Evolutionary conservation across 148 eudicot species (phyloP), one percentile per base, ranked within the genome.

Genomic region (Amaranthus hypochondriacus): DNA sequence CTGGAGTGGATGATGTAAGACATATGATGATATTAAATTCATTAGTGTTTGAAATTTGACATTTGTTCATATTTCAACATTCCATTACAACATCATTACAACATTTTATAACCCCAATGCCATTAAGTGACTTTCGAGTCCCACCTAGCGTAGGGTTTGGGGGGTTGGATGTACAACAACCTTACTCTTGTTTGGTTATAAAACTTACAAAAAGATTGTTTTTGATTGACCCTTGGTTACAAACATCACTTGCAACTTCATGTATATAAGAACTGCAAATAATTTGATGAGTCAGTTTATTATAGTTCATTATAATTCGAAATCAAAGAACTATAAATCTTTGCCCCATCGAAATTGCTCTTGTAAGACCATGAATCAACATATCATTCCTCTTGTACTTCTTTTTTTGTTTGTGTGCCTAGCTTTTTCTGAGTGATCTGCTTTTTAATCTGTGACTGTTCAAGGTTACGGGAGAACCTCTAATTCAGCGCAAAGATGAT

Each of bases 401-500:
- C 46, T 56, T 51, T 57, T 7, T 75, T 0, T 2, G 4, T 7
- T 21, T 46, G 39, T 28, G 39, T 28, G 39, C 39, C 39, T 65
- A 5, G 2, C 2, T 8, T 21, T n/a, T n/a, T 58, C 15, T 44
- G 48, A 58, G 48, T 9, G 12, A 15, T 51, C 14, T 71, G 68
- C 56, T 61, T 21, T 58, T 51, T 49, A n/a, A 49, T 73, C 60
- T 53, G 48, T 78, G 43, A 76, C 54, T 48, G 18, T 60, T 84
- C 47, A 70, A 94, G 98, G 92, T 91, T 70, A 87, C 98, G 55
- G 98, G 98, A 58, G 98, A 94, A 78, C 92, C 97, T 78, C 78
- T 94, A 71, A 89, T 89, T 82, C 98, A 94, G 88, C 92, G 96
- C 21, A 91, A 89, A 81, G 98, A 94, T 86, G 98, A 94, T 72